Evolutionary conservation across 2,329 filamentous ascomycete species (phyloP).

Genomic region (Colletotrichum limetticola): DNA sequence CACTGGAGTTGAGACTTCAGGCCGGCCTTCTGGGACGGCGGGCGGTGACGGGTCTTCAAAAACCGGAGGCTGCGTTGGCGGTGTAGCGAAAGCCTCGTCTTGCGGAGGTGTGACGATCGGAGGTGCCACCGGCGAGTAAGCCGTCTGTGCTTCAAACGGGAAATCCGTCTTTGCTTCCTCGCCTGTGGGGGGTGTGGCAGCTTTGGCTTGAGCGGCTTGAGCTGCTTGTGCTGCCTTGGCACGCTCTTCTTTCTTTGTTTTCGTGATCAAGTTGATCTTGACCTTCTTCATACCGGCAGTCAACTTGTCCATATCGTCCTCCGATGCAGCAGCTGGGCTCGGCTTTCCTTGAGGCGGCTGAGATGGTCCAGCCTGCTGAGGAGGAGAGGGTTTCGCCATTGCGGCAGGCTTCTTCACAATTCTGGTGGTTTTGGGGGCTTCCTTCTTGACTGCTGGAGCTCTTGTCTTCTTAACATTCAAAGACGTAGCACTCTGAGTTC

Average conservation of each 20-base stretch:
- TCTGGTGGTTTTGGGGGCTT: conserved; percentile 48
- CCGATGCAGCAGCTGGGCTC: conserved; percentile 30
- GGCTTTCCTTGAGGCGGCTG: conserved; percentile 9
- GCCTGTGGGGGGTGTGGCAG: conserved; percentile 36
- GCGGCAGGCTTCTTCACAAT: conserved; percentile 48
- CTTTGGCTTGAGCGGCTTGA: conserved; percentile 35
- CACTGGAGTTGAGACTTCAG: conserved; percentile 24
- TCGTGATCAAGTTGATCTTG: conserved; percentile 69
- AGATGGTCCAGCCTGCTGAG: conserved; percentile 5
- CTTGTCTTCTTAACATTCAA: conserved; percentile 71
- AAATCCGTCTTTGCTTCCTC: conserved; percentile 19
- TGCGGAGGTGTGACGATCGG: conserved; percentile 20
- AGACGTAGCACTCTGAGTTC: conserved; percentile 47
- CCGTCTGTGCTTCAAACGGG: neutral
- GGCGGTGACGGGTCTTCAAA: conserved; percentile 4
- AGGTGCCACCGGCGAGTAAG: neutral
- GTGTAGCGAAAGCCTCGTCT: conserved; percentile 6
- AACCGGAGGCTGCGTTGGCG: conserved; percentile 1
- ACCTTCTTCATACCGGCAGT: conserved; percentile 71
- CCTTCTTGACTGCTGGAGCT: conserved; percentile 56
- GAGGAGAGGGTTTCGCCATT: conserved; percentile 21
- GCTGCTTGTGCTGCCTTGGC: conserved; percentile 46
- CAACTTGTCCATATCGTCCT: conserved; percentile 63
- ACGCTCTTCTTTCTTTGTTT: conserved; percentile 66
- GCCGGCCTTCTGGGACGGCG: neutral